Percentiles rank a stretch among this genome's conserved stretches.
These are phyloP conservation scores for Trichophyton verrucosum DNA, from an alignment of 2,329 filamentous ascomycete genomes.

Conservation along the genomic window DNA sequence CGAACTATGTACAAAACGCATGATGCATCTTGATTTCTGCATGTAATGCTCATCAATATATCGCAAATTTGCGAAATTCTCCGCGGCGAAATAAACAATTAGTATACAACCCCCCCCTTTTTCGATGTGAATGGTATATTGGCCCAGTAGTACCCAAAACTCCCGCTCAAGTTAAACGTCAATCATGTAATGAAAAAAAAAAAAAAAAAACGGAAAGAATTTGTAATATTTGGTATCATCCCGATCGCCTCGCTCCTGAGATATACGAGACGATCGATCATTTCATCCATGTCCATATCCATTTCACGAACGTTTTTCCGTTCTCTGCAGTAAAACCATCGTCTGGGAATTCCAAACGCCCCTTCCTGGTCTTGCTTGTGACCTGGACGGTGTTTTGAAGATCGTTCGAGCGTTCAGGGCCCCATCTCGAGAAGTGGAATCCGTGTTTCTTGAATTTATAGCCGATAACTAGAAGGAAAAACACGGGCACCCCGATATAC, in stretches of 20 bases:
- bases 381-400: constrained; percentile 28
- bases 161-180: not conserved
- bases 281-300: constrained; percentile 31
- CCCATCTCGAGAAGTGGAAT: constrained; percentile 23
- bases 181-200: not conserved
- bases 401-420: constrained; percentile 27
- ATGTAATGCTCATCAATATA: not conserved
- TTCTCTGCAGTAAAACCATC: constrained; percentile 25
- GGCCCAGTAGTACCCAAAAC: not conserved
- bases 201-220: not conserved
- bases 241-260: not conserved
- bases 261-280: constrained; percentile 11
- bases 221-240: not conserved
- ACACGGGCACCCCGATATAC: constrained; percentile 32
- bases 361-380: constrained; percentile 22
- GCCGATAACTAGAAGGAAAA: constrained; percentile 26
- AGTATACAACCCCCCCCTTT: constrained; percentile 1
- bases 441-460: constrained; percentile 31
- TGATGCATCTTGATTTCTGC: not conserved
- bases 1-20: not conserved
- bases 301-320: constrained; percentile 19
- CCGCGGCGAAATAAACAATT: not conserved
- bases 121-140: not conserved
- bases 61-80: not conserved
- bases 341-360: constrained; percentile 27